phyloP scores from a whole-genome alignment of 2,329 filamentous ascomycete species.

The Alternaria metachromatica region DNA sequence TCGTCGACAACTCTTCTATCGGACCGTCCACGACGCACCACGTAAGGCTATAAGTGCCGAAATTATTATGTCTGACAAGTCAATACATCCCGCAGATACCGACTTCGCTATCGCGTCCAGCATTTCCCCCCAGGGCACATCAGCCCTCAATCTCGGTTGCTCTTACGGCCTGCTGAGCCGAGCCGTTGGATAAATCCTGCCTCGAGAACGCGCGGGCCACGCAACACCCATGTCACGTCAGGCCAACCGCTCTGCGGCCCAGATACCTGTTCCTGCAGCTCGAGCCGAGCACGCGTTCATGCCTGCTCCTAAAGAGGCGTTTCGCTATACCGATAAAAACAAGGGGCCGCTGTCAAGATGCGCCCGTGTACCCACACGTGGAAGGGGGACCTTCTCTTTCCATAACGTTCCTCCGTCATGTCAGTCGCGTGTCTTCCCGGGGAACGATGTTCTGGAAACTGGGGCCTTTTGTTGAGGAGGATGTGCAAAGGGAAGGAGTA shows the following conservation, averaged over 20 bases:
- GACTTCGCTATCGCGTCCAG: background rate
- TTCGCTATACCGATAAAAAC: background rate
- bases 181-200: conserved; percentile 4
- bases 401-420: conserved; percentile 2
- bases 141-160: conserved; percentile 8
- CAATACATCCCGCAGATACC: background rate
- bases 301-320: background rate
- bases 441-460: conserved; percentile 12
- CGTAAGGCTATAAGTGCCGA: background rate
- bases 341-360: background rate
- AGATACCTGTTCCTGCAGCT: conserved; percentile 12
- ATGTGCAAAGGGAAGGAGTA: background rate
- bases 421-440: conserved; percentile 10
- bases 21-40: background rate
- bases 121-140: background rate
- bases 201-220: background rate
- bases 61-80: background rate
- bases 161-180: background rate
- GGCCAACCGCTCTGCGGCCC: conserved; percentile 2
- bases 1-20: background rate
- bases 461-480: conserved; percentile 7
- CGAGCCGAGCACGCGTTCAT: conserved; percentile 8
- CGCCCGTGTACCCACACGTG: conserved; percentile 1
- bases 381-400: conserved; percentile 10
- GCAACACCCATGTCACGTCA: background rate